Base-by-base conservation (phyloP, 2,329 filamentous ascomycete genomes). In the Lasiodiplodia gonubiensis region DNA sequence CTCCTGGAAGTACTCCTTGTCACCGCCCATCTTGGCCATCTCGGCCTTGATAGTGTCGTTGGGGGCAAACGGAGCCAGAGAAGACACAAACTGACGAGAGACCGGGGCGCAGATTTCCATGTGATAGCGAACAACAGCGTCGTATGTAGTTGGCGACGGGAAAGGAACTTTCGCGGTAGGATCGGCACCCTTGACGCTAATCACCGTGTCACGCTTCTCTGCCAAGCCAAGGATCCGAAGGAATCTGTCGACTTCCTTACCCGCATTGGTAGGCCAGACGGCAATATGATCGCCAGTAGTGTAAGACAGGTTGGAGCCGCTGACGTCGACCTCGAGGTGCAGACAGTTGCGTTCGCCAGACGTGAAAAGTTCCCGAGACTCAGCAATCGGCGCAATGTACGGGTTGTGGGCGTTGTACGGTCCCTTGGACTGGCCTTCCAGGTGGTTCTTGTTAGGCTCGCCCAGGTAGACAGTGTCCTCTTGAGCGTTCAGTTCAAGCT, bases 231-330 rank as follows among this genome's bases (percentile, higher is more conserved):
- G 86, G 66, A 95, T 86, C 73, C 89, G 86, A 71, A 99, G 83
- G 81, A 99, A 93, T 65, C 93, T 89, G 75, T 98, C 93, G 54
- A 97, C 94, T 80, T 98, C 94, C 71, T 88, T 89, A 68, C 95
- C 95, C 68, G 95, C 86, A 79, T 99, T 99, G 61, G 93, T 97
- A 46, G 96, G 95, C 96, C 96, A 99, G 74, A 99, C 83, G 51
- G 95, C 95, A 76, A 99, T 92, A 80, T 99, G 96, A 77, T 99
- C 96, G 78, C 95, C 95, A 64, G 95, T 99, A 74, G 96, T 93
- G 84, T 99, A 99, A 53, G 87, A 89, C 70, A 99, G 85, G 78
- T 96, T 97, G 64, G 94, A 97, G 73, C 89, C 92, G 74, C 90
- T 91, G 73, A 99, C 88, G 77, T 96, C 93, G 71, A 99, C 89